phyloP scores from a whole-genome alignment of 2,329 filamentous ascomycete genomes.

The Cladosporium oxysporum region DNA sequence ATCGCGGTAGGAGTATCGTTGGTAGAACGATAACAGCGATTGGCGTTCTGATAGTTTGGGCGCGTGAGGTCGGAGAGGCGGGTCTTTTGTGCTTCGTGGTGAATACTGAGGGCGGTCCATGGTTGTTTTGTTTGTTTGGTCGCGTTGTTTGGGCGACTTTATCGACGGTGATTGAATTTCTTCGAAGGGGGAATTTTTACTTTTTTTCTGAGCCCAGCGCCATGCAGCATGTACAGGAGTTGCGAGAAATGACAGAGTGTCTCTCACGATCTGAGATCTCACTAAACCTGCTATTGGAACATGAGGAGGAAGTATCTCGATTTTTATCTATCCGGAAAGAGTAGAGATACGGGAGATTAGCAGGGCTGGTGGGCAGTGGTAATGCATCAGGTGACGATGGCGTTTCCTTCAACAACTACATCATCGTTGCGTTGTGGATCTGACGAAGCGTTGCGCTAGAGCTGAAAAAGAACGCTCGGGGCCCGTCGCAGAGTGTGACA shows the following conservation, averaged over 20 bases:
- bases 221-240: not conserved
- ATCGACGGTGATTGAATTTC: not conserved
- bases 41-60: slow-evolving; percentile 5
- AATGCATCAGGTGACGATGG: slow-evolving; percentile 12
- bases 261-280: not conserved
- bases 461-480: not conserved
- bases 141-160: not conserved
- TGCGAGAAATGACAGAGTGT: not conserved
- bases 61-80: slow-evolving; percentile 9
- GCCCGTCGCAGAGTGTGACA: not conserved
- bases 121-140: not conserved
- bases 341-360: not conserved
- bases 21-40: slow-evolving; percentile 14
- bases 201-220: not conserved
- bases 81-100: slow-evolving; percentile 5
- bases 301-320: not conserved
- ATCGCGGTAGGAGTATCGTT: slow-evolving; percentile 16
- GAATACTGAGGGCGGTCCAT: slow-evolving; percentile 6
- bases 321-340: not conserved
- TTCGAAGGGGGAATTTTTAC: not conserved
- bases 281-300: not conserved
- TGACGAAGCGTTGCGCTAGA: slow-evolving; percentile 9
- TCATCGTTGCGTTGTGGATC: slow-evolving; percentile 16
- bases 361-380: not conserved
- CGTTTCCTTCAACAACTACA: slow-evolving; percentile 3